A percentile compares a stretch with the other conserved stretches of the same genome.
These are phyloP conservation scores for Cercospora sp. DNA, from an alignment of 2,329 filamentous ascomycete genomes.

Conservation along the genomic window DNA sequence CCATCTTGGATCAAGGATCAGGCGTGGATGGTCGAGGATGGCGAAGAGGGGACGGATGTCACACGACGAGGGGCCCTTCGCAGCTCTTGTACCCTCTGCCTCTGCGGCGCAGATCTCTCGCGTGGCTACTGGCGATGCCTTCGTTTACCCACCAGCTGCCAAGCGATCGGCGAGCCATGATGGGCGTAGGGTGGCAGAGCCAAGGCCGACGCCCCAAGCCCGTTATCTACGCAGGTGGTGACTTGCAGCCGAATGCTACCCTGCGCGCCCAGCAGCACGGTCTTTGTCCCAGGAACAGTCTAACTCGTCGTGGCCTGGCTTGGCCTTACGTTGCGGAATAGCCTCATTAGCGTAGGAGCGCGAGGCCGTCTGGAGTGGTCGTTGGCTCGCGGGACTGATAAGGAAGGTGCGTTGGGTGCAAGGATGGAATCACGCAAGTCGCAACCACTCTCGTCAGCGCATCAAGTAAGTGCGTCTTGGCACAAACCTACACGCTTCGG, in stretches of 20 bases:
- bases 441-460: not conserved
- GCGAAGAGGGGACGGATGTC: not conserved
- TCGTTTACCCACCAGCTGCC: conserved; percentile 6
- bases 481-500: not conserved
- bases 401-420: not conserved
- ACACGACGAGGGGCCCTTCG: not conserved
- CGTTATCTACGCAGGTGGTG: conserved; percentile 3
- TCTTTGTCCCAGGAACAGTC: not conserved
- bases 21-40: not conserved
- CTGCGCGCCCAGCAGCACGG: not conserved
- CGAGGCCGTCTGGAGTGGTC: not conserved
- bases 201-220: conserved; percentile 9
- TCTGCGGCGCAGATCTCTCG: not conserved
- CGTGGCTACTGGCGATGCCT: not conserved
- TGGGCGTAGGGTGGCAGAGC: not conserved
- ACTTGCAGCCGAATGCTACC: conserved; percentile 3
- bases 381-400: conserved; percentile 9
- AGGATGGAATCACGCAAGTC: not conserved
- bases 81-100: not conserved
- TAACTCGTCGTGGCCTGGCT: not conserved
- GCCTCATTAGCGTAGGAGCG: not conserved
- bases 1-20: conserved; percentile 1
- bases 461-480: not conserved
- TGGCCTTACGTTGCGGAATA: not conserved
- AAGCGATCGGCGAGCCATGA: not conserved